phyloP scores from a whole-genome alignment of 73 alveolate species.

The Effrenium voratum region DNA sequence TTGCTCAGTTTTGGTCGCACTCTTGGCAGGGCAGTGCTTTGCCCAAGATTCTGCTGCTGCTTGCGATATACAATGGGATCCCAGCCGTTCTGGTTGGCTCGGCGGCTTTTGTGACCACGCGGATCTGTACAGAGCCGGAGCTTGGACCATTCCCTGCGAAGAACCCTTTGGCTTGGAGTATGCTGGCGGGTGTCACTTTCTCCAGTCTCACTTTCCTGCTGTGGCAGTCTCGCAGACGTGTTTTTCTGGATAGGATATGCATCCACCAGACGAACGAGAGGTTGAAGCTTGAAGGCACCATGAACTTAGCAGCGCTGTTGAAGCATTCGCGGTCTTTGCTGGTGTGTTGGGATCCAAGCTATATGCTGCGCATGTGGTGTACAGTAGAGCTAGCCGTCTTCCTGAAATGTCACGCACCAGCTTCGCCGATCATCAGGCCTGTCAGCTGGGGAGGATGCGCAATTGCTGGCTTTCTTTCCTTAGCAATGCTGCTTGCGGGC shows the following conservation, averaged over 20 bases:
- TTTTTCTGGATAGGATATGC: neutral
- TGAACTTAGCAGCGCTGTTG: neutral
- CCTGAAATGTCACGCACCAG: neutral
- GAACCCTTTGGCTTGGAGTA: neutral
- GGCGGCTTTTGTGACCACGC: neutral
- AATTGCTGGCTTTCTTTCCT: neutral
- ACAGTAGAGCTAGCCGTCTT: neutral
- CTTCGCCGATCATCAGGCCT: neutral
- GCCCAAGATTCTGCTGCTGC: neutral
- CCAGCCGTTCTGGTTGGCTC: neutral
- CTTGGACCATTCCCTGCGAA: neutral
- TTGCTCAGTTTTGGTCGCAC: neutral
- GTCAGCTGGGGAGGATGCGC: neutral
- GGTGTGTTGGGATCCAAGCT: neutral
- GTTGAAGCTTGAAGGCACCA: neutral
- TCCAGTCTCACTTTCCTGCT: neutral
- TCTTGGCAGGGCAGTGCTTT: neutral
- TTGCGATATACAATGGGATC: neutral
- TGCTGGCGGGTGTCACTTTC: neutral
- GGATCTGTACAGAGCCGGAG: neutral
- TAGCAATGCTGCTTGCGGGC: neutral
- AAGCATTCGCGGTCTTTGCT: neutral
- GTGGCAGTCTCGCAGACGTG: neutral
- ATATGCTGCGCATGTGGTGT: neutral
- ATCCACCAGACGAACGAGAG: neutral